Evolutionary conservation across 306 rosid genomes (phyloP).

Genomic region (Prinsepia uniflora): DNA sequence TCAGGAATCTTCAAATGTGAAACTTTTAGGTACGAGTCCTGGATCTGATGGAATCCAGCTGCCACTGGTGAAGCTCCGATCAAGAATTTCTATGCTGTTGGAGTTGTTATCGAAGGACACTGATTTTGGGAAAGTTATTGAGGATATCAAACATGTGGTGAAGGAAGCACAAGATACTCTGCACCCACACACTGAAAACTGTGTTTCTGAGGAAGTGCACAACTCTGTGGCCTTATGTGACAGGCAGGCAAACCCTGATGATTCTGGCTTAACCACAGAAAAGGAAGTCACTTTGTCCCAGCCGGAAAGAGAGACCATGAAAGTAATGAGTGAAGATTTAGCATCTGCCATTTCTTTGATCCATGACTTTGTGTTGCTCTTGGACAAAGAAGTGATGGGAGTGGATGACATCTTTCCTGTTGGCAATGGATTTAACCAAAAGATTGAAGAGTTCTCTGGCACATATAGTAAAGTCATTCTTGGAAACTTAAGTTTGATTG

Average conservation of each 20-base stretch:
- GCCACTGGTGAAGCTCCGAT: conserved; percentile 56
- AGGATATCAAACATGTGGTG: conserved; percentile 68
- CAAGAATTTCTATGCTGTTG: conserved; percentile 64
- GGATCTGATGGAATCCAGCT: conserved; percentile 35
- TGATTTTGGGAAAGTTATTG: conserved; percentile 59
- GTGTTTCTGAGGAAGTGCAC: conserved; percentile 40
- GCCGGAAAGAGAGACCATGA: conserved; percentile 39
- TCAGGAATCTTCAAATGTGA: conserved; percentile 31
- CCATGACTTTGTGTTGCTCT: conserved; percentile 63
- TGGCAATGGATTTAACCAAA: conserved; percentile 54
- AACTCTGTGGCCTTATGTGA: conserved; percentile 49
- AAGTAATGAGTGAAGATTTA: conserved; percentile 44
- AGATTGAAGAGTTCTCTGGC: conserved; percentile 66
- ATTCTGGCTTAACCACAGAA: conserved; percentile 50
- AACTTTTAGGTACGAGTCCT: conserved; percentile 24
- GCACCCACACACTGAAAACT: conserved; percentile 34
- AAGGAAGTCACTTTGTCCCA: conserved; percentile 45
- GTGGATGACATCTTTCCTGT: conserved; percentile 53
- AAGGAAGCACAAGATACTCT: conserved; percentile 57
- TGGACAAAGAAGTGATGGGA: conserved; percentile 68
- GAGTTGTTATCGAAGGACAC: conserved; percentile 67
- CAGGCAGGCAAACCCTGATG: conserved; percentile 66
- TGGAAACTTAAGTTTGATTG: conserved; percentile 50
- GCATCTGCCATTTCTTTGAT: conserved; percentile 75
- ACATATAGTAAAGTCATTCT: conserved; percentile 47